Conservation (phyloP, 2,329 filamentous ascomycete species). For the Trichoderma lentiforme region DNA sequence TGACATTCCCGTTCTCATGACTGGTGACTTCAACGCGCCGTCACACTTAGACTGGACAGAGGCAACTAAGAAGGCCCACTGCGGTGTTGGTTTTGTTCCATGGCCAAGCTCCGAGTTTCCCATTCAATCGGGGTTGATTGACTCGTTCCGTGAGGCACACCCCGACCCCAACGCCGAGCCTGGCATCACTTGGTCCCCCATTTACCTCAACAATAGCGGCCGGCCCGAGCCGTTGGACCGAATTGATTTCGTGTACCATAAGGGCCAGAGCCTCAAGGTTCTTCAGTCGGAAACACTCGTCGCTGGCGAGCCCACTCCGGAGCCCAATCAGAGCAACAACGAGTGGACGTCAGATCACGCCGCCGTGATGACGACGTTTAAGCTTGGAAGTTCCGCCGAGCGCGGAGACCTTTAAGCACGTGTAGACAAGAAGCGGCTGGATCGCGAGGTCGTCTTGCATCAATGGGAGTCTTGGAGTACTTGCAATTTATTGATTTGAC, state of each 20-base stretch:
- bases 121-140: constrained; percentile 35
- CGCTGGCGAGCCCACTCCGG: constrained; percentile 33
- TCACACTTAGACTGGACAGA: constrained; percentile 43
- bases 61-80: constrained; percentile 33
- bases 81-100: constrained; percentile 32
- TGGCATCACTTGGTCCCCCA: constrained; percentile 41
- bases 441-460: not conserved
- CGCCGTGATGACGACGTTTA: constrained; percentile 33
- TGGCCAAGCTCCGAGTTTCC: constrained; percentile 41
- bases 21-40: constrained; percentile 43
- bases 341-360: constrained; percentile 43
- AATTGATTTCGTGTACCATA: constrained; percentile 43
- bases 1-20: constrained; percentile 35
- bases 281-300: constrained; percentile 31
- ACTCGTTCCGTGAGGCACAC: constrained; percentile 38
- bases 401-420: not conserved
- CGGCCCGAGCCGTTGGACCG: constrained; percentile 38
- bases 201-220: constrained; percentile 34
- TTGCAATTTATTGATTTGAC: not conserved
- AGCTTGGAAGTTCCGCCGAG: not conserved
- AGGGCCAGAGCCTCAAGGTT: constrained; percentile 31
- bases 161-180: constrained; percentile 33
- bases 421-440: not conserved
- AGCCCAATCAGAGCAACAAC: constrained; percentile 36
- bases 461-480: not conserved